Conservation (phyloP, 495 filamentous ascomycete genomes). For the Aspergillus mulundensis region DNA sequence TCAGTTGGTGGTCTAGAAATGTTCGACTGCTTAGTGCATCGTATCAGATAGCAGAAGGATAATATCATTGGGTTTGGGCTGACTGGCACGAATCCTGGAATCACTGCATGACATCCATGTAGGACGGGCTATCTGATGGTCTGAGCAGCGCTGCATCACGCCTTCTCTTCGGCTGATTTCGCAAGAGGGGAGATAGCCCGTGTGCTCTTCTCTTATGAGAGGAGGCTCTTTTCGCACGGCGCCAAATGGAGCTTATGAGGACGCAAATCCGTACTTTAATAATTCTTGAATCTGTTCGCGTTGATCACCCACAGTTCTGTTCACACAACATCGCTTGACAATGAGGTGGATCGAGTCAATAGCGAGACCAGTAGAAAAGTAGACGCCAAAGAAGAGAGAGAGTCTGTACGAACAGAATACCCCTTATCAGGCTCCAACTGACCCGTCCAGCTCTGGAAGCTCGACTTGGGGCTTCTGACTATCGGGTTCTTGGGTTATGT, state of each 20-base stretch:
- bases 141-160: background rate
- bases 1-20: too few species aligned
- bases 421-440: background rate
- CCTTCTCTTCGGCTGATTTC: background rate
- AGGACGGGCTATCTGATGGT: too few species aligned
- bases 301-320: background rate
- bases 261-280: too few species aligned
- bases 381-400: background rate
- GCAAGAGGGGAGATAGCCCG: background rate
- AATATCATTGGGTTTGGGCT: too few species aligned
- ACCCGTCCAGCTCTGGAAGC: slow-evolving; percentile 11
- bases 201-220: too few species aligned
- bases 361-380: background rate
- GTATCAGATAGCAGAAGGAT: too few species aligned
- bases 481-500: slow-evolving; percentile 18
- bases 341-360: background rate
- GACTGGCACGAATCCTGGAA: too few species aligned
- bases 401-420: background rate
- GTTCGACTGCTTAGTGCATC: too few species aligned
- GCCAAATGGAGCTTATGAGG: too few species aligned
- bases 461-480: slow-evolving; percentile 15
- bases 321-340: background rate
- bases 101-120: too few species aligned
- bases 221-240: too few species aligned
- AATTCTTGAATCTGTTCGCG: too few species aligned